Percentiles rank a stretch among this genome's conserved stretches.
These are phyloP conservation scores for Metschnikowia gruessii DNA, from an alignment of 805 yeast genomes.

Conservation along the genomic window DNA sequence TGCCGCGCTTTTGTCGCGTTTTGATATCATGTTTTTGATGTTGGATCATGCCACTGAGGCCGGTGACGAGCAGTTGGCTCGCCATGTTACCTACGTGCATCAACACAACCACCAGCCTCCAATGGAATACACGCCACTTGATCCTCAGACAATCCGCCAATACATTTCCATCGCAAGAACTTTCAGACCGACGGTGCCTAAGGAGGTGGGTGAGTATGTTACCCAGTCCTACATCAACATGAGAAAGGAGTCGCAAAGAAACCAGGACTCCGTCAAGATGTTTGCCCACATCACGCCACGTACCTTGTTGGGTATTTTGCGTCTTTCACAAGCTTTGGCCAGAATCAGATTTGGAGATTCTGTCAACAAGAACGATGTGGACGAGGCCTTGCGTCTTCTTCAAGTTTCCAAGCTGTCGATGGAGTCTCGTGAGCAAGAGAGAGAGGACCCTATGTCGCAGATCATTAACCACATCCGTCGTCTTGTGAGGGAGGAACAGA, in stretches of 20 bases:
- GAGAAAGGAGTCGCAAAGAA: constrained; percentile 85
- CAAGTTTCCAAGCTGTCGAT: constrained; percentile 86
- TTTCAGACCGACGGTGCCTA: constrained; percentile 79
- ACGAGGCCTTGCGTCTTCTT: constrained; percentile 86
- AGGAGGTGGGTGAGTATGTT: constrained; percentile 81
- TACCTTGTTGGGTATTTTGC: constrained; percentile 83
- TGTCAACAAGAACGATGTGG: constrained; percentile 81
- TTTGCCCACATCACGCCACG: constrained; percentile 95
- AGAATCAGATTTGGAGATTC: constrained; percentile 74
- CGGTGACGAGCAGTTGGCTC: constrained; percentile 80
- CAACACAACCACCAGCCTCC: constrained; percentile 88
- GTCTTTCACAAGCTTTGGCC: constrained; percentile 94
- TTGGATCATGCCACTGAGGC: constrained; percentile 82
- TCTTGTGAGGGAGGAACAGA: constrained; percentile 45
- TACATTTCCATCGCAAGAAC: constrained; percentile 80
- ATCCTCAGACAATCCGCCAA: constrained; percentile 78
- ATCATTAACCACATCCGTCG: constrained; percentile 47
- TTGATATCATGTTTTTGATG: constrained; percentile 83
- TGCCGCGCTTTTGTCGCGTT: constrained; percentile 92
- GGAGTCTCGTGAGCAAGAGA: constrained; percentile 48
- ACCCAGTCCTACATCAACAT: constrained; percentile 82
- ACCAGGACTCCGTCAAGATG: constrained; percentile 70
- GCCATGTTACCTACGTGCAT: constrained; percentile 94
- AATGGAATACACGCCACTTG: constrained; percentile 70
- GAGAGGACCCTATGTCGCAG: constrained; percentile 60